These are phyloP conservation scores for Acanthamoeba royreba DNA, from an alignment of 208 protist genomes.

Conservation along the genomic window DNA sequence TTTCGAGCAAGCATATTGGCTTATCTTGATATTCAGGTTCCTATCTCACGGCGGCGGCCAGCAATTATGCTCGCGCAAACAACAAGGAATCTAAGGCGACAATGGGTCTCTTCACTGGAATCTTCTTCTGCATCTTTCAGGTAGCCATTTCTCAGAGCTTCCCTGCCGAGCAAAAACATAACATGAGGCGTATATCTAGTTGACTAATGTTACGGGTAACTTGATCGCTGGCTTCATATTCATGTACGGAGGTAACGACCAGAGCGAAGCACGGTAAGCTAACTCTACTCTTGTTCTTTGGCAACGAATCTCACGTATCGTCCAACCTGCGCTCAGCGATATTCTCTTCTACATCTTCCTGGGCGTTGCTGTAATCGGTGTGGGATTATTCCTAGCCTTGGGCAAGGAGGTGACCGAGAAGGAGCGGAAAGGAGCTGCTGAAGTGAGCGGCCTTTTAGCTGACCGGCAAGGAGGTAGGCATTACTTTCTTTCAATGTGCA, in stretches of 20 bases:
- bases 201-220: constrained; percentile 20
- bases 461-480: neutral
- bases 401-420: neutral
- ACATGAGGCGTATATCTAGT: neutral
- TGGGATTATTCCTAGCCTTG: neutral
- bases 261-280: neutral
- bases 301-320: neutral
- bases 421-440: neutral
- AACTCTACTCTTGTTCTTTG: neutral
- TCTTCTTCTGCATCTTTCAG: constrained; percentile 28
- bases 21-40: neutral
- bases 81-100: neutral
- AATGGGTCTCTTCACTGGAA: constrained; percentile 24
- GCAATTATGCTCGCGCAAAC: neutral
- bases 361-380: neutral
- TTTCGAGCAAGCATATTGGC: neutral
- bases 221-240: neutral
- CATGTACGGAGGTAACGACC: neutral
- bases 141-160: neutral
- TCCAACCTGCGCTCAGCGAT: neutral
- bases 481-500: too few species aligned
- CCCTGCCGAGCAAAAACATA: neutral
- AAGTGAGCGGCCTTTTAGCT: neutral
- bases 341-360: constrained; percentile 30
- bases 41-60: neutral